A percentile compares a stretch with the other conserved stretches of the same genome.
Conservation (phyloP, 495 filamentous ascomycete genomes). For the Podospora appendiculata region DNA sequence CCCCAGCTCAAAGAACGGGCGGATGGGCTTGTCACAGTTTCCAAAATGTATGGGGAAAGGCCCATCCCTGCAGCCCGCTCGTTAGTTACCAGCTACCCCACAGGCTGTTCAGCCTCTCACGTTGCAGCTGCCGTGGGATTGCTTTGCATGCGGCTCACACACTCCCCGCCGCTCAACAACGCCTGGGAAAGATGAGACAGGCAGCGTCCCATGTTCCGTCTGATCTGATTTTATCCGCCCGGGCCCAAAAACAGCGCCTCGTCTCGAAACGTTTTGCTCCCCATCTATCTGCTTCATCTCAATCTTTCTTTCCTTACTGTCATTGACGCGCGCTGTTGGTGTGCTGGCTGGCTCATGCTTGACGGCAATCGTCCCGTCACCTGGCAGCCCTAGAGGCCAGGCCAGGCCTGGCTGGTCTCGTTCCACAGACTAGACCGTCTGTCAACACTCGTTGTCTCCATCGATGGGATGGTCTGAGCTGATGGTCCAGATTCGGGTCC, state of each 20-base stretch:
- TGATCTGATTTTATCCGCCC: conserved; percentile 18
- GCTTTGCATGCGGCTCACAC: conserved; percentile 21
- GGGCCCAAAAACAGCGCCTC: background rate
- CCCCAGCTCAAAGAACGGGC: background rate
- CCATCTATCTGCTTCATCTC: background rate
- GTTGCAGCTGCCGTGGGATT: too few species aligned
- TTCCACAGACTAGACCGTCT: too few species aligned
- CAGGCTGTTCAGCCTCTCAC: background rate
- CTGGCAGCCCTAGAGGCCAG: too few species aligned
- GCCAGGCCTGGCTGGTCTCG: too few species aligned
- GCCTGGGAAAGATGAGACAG: conserved; percentile 12
- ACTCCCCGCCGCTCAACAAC: background rate
- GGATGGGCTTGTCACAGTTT: background rate
- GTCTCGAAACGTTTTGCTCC: conserved; percentile 8
- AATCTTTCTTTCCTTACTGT: background rate
- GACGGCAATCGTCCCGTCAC: too few species aligned
- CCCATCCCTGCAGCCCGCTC: too few species aligned
- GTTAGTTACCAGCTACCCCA: background rate
- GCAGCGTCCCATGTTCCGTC: conserved; percentile 25
- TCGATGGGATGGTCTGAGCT: too few species aligned
- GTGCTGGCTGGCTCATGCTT: too few species aligned
- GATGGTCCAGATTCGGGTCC: too few species aligned
- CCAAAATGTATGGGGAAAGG: background rate
- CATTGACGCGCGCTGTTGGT: background rate
- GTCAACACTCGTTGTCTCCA: too few species aligned